Evolutionary conservation across 768 basidiomycete genomes (phyloP), one percentile per base, ranked within the genome.

Genomic region (Kwoniella sp.): DNA sequence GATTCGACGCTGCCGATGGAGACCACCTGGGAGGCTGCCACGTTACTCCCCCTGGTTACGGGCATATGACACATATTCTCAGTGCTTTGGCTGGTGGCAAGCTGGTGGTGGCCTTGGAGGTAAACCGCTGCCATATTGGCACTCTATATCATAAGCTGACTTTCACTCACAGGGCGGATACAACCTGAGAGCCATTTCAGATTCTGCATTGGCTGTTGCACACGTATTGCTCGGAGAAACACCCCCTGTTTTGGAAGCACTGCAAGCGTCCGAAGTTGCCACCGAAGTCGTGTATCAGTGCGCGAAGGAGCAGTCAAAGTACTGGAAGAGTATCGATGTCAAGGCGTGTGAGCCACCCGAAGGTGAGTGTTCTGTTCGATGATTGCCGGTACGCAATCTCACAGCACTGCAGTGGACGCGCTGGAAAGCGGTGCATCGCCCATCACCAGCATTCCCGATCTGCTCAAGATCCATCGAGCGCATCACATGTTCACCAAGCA

Each of bases 31-130:
- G 95, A 29, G 86, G 86, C 75, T 96, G 92, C 64, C 78, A 83
- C 60, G 92, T 99, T 54, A 81, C 88, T 4, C 95, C 95, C 0
- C 81, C 84, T 15, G 95, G 92, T 4, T 99, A 90, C 72, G 90
- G 90, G 0, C 95, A 98, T 64, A 98, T 99, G 92, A 95, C 95
- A 5, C 88, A 96, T 67, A 93, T 99, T 89, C 79, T 99, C 8
- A 82, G 84, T 33, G 83, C 86, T 19, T 78, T 99, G 15, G 93
- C 93, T 20, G 81, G 82, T 7, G 95, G 95, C 2, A 87, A 84
- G 63, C 64, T 99, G 14, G 88, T 93, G 10, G 89, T 93, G 26
- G 92, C 90, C 1, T 81, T 99, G 34, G 95, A 99, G 82, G 93
- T 93, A 50, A 41, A 77, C 51, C 29, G 29, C 25, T 29, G 11